These are phyloP conservation scores for Argentina anserina DNA, from an alignment of 306 rosid species.

Conservation along the genomic window DNA sequence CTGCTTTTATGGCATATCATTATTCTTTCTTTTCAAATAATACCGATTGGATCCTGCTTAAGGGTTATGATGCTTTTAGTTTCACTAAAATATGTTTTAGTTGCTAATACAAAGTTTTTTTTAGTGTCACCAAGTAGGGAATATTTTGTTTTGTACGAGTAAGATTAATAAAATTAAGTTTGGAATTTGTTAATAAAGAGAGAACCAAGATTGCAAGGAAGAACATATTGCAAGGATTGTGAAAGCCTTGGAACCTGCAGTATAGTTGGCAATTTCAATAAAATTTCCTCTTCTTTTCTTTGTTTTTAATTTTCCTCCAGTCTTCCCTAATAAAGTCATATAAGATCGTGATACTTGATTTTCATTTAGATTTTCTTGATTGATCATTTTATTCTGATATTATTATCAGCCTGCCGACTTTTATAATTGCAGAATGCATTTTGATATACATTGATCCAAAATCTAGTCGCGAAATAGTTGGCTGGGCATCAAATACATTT, in stretches of 20 bases:
- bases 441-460: conserved; percentile 94
- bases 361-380: conserved; percentile 18
- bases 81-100: not conserved
- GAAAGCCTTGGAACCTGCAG: not conserved
- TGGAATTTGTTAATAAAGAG: not conserved
- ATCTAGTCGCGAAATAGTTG: conserved; percentile 64
- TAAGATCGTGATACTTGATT: not conserved
- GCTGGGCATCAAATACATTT: conserved; percentile 82
- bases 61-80: not conserved
- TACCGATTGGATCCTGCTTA: not conserved
- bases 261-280: not conserved
- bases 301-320: not conserved
- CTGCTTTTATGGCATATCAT: not conserved
- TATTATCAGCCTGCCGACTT: conserved; percentile 97
- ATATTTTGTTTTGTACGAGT: not conserved
- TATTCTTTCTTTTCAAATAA: not conserved
- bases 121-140: not conserved
- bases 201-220: not conserved
- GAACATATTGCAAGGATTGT: not conserved
- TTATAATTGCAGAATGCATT: conserved; percentile 99
- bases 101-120: not conserved
- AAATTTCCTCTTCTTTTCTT: not conserved
- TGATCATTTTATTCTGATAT: conserved; percentile 53
- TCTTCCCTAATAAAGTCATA: not conserved
- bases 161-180: not conserved